Evolutionary conservation across 441 rosid species (phyloP), one percentile per base, ranked within the genome.

Genomic region (Populus tomentosa): DNA sequence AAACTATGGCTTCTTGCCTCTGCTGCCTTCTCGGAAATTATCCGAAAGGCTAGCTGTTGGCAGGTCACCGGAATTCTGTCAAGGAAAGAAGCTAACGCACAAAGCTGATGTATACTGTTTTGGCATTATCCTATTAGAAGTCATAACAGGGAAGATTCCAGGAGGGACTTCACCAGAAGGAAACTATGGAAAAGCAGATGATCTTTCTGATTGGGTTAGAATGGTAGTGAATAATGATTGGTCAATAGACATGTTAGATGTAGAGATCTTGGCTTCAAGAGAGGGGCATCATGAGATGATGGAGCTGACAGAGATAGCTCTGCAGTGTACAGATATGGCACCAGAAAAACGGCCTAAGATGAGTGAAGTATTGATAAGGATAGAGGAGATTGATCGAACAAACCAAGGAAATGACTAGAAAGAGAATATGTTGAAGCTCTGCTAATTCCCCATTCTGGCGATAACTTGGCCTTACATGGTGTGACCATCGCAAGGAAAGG

Each of bases 51-150:
- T 88, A 26, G 87, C 88, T 46, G 74, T 86, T 18, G 81, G 82
- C 70, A 78, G 81, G 76, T 78, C 90, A 10, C 94, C 92, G 0
- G 92, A 90, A 71, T 85, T 86, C 80, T 65, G 62, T 14, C 75
- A 82, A 53, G 82, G 85, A 20, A 90, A 82, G 79, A 87, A 84
- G 80, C 82, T 88, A 61, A 86, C 89, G 0, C 86, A 83, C 80
- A 86, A 87, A 76, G 67, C 85, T 0, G 94, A 90, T 75, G 82
- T 90, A 9, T 88, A 87, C 72, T 88, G 92, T 75, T 87, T 88
- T 10, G 94, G 94, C 21, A 84, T 90, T 28, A 38, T 88, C 21
- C 10, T 90, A 26, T 77, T 88, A 10, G 94, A 88, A 77, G 81
- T 83, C 36, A 84, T 88, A 66, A 90, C 92, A 0, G 90, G 94